Base-by-base conservation (phyloP, 2,329 filamentous ascomycete genomes). In the Simplicillium aogashimaense region DNA sequence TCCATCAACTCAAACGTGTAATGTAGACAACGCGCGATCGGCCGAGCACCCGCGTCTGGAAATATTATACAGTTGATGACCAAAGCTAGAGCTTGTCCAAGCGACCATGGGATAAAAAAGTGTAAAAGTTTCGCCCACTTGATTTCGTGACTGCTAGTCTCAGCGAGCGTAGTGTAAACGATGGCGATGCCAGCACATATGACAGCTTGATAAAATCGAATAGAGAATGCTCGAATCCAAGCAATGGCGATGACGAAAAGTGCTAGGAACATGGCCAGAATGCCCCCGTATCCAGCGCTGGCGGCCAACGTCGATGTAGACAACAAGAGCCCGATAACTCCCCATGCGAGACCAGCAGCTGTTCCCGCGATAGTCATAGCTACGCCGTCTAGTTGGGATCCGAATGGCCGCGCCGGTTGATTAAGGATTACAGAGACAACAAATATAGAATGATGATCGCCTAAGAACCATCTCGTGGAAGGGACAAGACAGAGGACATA, bases 381-480 rank as follows among this genome's bases (percentile, higher is more conserved):
- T 4, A 67, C 56, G 2, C 75, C 75, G 50, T 79, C 75, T 16
- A 78, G 53, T 47, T 79, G 74, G 11, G 72, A 67, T 6, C 75
- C 75, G 38, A 78, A 49, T 2, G 71, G 68, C 30, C 75, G 63
- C 16, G 69, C 72, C 3, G 75, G 64, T 47, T 79, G 75, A 43
- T 78, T 78, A 35, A 78, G 48, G 15, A 78, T 65, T n/a, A 69
- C 60, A 3, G 74, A 78, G 36, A 79, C 53, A 4, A 64, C 67
- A 61, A 76, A 70, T 43, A 78, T 65, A 47, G 76, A 78, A 45
- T 63, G 63, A 47, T 76, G 72, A 13, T 57, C 61, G 2, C 75
- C 75, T 4, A 78, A 58, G 64, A 66, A 73, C n/a, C 53, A 42
- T n/a, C 61, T 60, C 4, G 69, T 60, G 3, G 49, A 49, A 2